Base-by-base conservation (phyloP, 108 stramenopile species). In the Discostella pseudostelligera region DNA sequence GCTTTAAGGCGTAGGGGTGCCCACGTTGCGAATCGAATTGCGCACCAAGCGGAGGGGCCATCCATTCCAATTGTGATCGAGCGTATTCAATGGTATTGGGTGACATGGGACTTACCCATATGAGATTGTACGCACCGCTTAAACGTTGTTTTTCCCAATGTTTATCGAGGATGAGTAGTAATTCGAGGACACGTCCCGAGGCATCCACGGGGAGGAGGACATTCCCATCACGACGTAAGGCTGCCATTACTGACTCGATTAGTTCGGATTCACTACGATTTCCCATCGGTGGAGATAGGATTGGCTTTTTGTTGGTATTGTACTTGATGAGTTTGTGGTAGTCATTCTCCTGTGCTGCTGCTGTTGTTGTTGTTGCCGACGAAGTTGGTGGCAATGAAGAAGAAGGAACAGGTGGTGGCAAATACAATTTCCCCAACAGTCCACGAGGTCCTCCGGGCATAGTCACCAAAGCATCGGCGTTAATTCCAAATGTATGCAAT, bases 161-260 rank as follows among this genome's bases (percentile, higher is more conserved):
- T 54, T 82, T 70, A 74, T 90, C 74, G 51, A 97, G 65, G 19
- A 92, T 19, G 21, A 95, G 69, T 24, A 95, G 69, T 0, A 96
- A 63, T 82, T 97, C 97, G 47, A 96, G 69, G 46, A 85, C 92
- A 42, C 97, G 83, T 6, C 95, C 94, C 42, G 80, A 69, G 29
- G 93, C 90, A 71, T 97, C 97, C 14, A 85, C 86, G 17, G 97
- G 97, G 13, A 96, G 57, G 61, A 97, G 81, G 14, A 95, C 94
- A 67, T 97, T 93, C 0, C 96, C 97, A 45, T 95, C 95, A 6
- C 92, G 87, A 42, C 97, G 66, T 39, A 97, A 50, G 0, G 94
- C 82, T 14, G 76, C 81, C 79, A 96, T 71, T 19, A 95, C 81
- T 26, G 45, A 60, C 44, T 90, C 88, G n/a, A 85, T 77, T 45